phyloP scores from a whole-genome alignment of 352 stramenopile species.

The Phytophthora sp. region DNA sequence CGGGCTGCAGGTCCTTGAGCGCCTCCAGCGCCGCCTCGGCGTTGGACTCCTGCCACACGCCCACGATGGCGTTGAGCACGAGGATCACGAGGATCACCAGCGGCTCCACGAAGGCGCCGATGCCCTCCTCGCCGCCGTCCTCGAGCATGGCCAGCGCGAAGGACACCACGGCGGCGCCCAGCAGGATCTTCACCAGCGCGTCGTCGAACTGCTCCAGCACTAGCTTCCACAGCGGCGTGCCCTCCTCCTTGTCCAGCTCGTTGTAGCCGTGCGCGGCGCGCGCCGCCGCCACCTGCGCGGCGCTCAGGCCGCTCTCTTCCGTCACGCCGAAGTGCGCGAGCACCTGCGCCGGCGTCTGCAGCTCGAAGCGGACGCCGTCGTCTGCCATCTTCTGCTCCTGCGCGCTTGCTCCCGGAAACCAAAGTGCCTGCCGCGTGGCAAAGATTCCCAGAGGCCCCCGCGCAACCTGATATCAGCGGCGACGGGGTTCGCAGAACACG shows the following conservation, averaged over 20 bases:
- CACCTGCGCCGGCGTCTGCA: conserved; percentile 76
- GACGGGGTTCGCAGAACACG: background rate
- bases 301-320: conserved; percentile 62
- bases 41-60: conserved; percentile 96
- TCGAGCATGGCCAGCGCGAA: conserved; percentile 94
- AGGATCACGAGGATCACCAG: conserved; percentile 98
- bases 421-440: conserved; percentile 33
- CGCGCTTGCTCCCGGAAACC: conserved; percentile 14
- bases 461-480: too few species aligned
- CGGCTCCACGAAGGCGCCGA: conserved; percentile 96
- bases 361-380: conserved; percentile 49
- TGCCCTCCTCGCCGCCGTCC: conserved; percentile 82
- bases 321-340: conserved; percentile 78
- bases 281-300: conserved; percentile 59
- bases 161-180: conserved; percentile 95
- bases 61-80: conserved; percentile 96
- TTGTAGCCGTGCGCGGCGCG: conserved; percentile 80
- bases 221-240: conserved; percentile 92
- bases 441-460: conserved; percentile 21
- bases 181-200: conserved; percentile 97
- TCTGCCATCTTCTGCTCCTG: conserved; percentile 22
- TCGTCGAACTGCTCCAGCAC: conserved; percentile 99
- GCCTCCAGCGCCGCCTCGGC: conserved; percentile 94
- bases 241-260: conserved; percentile 91
- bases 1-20: conserved; percentile 96